A percentile compares a stretch with the other conserved stretches of the same genome.
Evolutionary conservation across 73 alveolate species (phyloP).

Genomic region (Stentor roeselii): DNA sequence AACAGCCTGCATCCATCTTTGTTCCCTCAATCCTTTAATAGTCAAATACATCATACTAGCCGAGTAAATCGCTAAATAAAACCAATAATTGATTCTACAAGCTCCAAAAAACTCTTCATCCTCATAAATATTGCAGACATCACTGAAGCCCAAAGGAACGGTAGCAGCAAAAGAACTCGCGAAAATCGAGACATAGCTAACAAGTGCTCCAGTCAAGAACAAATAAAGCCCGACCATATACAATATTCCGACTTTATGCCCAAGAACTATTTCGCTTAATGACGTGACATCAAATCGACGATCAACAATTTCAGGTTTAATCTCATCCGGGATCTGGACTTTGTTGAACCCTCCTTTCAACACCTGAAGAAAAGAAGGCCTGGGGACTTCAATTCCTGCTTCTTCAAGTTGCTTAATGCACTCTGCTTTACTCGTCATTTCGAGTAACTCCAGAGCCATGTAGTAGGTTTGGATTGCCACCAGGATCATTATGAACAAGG

Average conservation of each 20-base stretch:
- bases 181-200: neutral
- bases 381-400: neutral
- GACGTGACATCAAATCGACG: constrained; percentile 16
- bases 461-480: constrained; percentile 17
- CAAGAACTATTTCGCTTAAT: neutral
- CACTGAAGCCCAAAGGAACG: neutral
- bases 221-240: neutral
- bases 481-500: neutral
- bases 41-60: constrained; percentile 9
- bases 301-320: neutral
- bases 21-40: neutral
- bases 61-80: neutral
- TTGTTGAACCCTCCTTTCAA: neutral
- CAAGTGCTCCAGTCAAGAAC: neutral
- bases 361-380: neutral
- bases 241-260: neutral
- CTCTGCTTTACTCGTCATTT: constrained; percentile 3
- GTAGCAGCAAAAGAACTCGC: constrained; percentile 7
- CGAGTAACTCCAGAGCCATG: neutral
- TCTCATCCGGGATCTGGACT: neutral
- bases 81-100: neutral
- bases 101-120: neutral
- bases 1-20: constrained; percentile 2
- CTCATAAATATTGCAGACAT: constrained; percentile 15
- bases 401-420: neutral